Conservation (phyloP, 129 eudicot species). For the Scalesia atractyloides region DNA sequence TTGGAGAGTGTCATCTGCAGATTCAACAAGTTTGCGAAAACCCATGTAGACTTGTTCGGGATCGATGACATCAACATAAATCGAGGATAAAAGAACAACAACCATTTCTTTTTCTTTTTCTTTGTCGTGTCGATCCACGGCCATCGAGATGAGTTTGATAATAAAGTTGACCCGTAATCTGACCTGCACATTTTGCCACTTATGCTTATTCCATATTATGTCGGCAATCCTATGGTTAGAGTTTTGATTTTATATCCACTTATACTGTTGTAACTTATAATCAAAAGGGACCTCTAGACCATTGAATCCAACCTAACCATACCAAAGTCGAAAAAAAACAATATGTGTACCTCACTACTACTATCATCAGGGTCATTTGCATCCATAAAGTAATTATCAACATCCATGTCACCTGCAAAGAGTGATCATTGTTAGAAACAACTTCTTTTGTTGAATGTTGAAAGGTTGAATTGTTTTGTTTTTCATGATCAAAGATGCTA, state of each 20-base stretch:
- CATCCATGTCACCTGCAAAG: conserved; percentile 62
- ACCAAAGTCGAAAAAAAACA: not conserved
- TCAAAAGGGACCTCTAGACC: not conserved
- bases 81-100: too few relatives aligned
- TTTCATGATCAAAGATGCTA: too few relatives aligned
- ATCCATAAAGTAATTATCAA: conserved; percentile 47
- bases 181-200: not conserved
- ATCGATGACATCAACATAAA: too few relatives aligned
- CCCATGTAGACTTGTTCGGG: too few relatives aligned
- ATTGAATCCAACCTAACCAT: conserved; percentile 3
- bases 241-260: not conserved
- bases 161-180: too few relatives aligned
- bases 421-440: not conserved
- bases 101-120: too few relatives aligned
- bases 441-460: not conserved
- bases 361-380: conserved; percentile 71
- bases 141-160: too few relatives aligned
- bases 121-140: too few relatives aligned
- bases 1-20: too few relatives aligned
- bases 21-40: too few relatives aligned
- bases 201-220: not conserved
- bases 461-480: too few relatives aligned
- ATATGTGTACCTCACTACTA: conserved; percentile 58
- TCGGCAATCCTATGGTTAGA: not conserved
- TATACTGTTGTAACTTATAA: not conserved